phyloP scores from a whole-genome alignment of 805 yeast species.

The Lachancea lanzarotensis region DNA sequence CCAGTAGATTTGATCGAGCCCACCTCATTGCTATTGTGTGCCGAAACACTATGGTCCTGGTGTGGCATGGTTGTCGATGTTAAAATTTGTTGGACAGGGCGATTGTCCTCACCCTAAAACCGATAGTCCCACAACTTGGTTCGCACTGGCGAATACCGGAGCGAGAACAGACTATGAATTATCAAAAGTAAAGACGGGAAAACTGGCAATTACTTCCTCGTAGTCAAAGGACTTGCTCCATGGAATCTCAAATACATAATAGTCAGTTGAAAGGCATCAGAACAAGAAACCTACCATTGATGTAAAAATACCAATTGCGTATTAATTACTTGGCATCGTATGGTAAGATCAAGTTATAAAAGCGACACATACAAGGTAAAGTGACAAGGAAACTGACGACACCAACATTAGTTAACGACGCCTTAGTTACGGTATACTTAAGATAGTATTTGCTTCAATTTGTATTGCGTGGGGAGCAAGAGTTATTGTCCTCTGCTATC shows the following conservation, averaged over 20 bases:
- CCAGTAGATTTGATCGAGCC: slow-evolving; percentile 7
- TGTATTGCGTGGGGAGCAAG: slow-evolving; percentile 1
- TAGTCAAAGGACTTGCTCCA: too few relatives aligned
- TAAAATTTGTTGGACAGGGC: neutral
- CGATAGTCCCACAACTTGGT: neutral
- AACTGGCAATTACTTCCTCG: too few relatives aligned
- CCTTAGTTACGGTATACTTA: too few relatives aligned
- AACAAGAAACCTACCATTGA: neutral
- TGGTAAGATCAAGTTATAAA: neutral
- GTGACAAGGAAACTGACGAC: neutral
- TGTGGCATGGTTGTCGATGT: slow-evolving; percentile 1
- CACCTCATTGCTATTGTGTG: slow-evolving; percentile 4
- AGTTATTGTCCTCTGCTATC: neutral
- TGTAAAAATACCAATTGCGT: neutral
- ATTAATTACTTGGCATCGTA: neutral
- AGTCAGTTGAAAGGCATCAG: too few relatives aligned
- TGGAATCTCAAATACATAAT: too few relatives aligned
- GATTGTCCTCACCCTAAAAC: slow-evolving; percentile 2
- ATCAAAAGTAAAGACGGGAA: neutral
- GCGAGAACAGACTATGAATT: neutral
- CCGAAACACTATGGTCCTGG: slow-evolving; percentile 1
- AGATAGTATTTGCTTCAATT: neutral
- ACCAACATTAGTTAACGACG: neutral
- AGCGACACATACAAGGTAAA: neutral
- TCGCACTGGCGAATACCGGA: neutral